phyloP scores from a whole-genome alignment of 768 basidiomycete species.

The Termitomyces sp. region DNA sequence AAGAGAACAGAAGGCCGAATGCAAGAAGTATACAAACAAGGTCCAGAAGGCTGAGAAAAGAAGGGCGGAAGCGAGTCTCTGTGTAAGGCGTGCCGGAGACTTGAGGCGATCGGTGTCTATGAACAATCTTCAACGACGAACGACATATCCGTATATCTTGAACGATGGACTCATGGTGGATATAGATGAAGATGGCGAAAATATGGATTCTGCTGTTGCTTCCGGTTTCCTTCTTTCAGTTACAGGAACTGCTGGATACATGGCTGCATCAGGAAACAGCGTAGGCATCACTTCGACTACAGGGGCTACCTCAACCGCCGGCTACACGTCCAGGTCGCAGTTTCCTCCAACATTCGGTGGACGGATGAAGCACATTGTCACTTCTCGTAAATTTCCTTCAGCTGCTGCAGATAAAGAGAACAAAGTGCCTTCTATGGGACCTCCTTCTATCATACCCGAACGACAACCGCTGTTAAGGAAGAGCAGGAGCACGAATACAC shows the following conservation, averaged over 20 bases:
- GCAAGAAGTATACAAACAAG: conserved; percentile 26
- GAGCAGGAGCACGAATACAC: conserved; percentile 76
- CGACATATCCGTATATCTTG: conserved; percentile 23
- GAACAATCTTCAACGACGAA: conserved; percentile 64
- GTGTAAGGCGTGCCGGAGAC: conserved; percentile 35
- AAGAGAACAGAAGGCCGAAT: conserved; percentile 36
- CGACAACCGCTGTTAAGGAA: conserved; percentile 54
- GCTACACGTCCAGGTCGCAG: conserved; percentile 39
- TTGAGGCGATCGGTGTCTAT: conserved; percentile 72
- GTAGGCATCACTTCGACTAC: conserved; percentile 88
- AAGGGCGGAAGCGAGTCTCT: conserved; percentile 30
- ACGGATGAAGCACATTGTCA: conserved; percentile 60
- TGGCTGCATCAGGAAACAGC: conserved; percentile 94
- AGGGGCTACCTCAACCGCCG: conserved; percentile 72
- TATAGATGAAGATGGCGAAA: conserved; percentile 38
- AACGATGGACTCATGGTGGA: conserved; percentile 25
- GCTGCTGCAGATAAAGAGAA: conserved; percentile 18
- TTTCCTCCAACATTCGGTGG: conserved; percentile 50
- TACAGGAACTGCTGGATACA: conserved; percentile 53
- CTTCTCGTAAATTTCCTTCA: conserved; percentile 47
- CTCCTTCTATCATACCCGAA: conserved; percentile 54
- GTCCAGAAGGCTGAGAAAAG: conserved; percentile 28
- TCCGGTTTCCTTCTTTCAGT: conserved; percentile 68
- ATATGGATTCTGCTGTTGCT: conserved; percentile 53
- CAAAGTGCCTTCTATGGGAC: conserved; percentile 54